phyloP scores from a whole-genome alignment of 2,329 filamentous ascomycete genomes.

The Diaporthe citriasiana region DNA sequence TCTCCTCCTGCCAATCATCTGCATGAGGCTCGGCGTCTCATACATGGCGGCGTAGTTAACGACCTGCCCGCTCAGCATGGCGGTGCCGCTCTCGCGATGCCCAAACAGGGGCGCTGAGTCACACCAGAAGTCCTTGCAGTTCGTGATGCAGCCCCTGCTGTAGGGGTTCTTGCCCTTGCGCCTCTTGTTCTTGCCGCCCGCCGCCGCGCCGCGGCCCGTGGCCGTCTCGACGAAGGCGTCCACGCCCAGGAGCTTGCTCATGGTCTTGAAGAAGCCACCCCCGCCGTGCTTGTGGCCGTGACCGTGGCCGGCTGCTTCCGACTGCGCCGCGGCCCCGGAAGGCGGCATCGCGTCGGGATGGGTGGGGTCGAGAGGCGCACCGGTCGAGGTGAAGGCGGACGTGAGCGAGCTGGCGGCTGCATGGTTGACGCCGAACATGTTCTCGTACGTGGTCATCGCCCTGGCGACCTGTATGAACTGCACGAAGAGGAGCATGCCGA shows the following conservation, averaged over 20 bases:
- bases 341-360: slow-evolving; percentile 65
- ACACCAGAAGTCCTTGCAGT: slow-evolving; percentile 97
- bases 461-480: slow-evolving; percentile 93
- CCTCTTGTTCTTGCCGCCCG: slow-evolving; percentile 63
- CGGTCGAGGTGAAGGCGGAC: slow-evolving; percentile 83
- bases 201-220: slow-evolving; percentile 82
- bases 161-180: slow-evolving; percentile 83
- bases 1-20: slow-evolving; percentile 54
- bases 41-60: slow-evolving; percentile 94
- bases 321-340: slow-evolving; percentile 68
- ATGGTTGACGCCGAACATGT: slow-evolving; percentile 86
- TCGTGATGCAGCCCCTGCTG: slow-evolving; percentile 84
- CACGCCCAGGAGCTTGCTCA: slow-evolving; percentile 87
- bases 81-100: slow-evolving; percentile 79
- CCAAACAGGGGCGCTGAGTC: slow-evolving; percentile 88
- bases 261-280: slow-evolving; percentile 80
- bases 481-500: slow-evolving; percentile 95
- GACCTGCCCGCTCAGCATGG: slow-evolving; percentile 80
- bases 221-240: slow-evolving; percentile 96
- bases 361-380: slow-evolving; percentile 76
- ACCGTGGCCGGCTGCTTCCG: slow-evolving; percentile 58
- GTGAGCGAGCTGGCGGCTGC: slow-evolving; percentile 70
- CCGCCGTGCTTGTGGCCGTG: slow-evolving; percentile 58
- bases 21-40: slow-evolving; percentile 82
- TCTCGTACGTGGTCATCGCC: slow-evolving; percentile 96